A percentile compares a stretch with the other conserved stretches of the same genome.
phyloP scores from a whole-genome alignment of 2,329 filamentous ascomycete genomes.

The Alternaria viburni region DNA sequence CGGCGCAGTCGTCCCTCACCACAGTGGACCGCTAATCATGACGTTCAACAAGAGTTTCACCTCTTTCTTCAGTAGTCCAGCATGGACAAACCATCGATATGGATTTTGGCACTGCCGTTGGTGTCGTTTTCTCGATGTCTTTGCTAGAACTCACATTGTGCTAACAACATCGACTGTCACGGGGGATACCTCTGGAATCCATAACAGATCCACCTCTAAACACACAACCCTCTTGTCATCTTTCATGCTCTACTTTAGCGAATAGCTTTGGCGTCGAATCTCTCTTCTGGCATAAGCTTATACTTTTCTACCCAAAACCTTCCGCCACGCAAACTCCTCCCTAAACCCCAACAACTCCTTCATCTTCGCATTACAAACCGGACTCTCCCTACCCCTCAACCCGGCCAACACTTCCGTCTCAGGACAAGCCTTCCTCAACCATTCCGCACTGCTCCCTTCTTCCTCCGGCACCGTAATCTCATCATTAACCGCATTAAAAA shows the following conservation, averaged over 20 bases:
- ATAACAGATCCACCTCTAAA: neutral
- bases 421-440: slow-evolving; percentile 58
- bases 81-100: neutral
- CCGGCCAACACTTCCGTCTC: slow-evolving; percentile 57
- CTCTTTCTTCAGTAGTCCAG: neutral
- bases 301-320: slow-evolving; percentile 4
- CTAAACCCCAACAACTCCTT: slow-evolving; percentile 62
- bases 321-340: slow-evolving; percentile 62
- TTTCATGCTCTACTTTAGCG: neutral
- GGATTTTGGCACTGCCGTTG: neutral
- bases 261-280: neutral
- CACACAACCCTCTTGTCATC: neutral
- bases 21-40: neutral
- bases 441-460: slow-evolving; percentile 53
- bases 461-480: slow-evolving; percentile 56
- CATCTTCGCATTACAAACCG: slow-evolving; percentile 65
- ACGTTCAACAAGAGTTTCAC: neutral
- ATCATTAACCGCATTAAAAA: slow-evolving; percentile 69
- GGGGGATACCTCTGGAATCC: too few relatives aligned
- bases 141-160: neutral
- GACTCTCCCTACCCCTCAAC: slow-evolving; percentile 63
- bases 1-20: neutral
- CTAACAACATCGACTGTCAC: neutral
- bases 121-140: neutral
- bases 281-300: neutral